Base-by-base conservation (phyloP, 441 rosid species). In the Codiaeum variegatum region DNA sequence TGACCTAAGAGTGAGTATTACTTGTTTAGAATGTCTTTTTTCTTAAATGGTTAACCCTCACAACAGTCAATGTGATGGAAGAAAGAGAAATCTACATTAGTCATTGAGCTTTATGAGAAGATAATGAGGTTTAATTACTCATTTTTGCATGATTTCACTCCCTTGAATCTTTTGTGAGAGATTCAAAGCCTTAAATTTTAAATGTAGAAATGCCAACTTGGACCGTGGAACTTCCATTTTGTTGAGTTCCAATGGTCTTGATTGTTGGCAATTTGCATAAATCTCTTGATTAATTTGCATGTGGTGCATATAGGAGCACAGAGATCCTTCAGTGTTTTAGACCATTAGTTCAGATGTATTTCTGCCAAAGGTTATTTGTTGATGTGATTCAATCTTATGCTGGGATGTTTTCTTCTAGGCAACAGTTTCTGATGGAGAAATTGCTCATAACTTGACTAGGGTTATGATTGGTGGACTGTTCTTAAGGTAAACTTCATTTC, bases 381-480 rank as follows among this genome's bases (percentile, higher is more conserved):
- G 54, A 38, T 12, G 46, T 64, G 40, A 65, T 71, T 73, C 54
- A 60, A 81, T 78, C 78, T 80, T 51, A 75, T 69, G 63, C 44
- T 71, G 52, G 36, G 67, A 29, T 73, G 40, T 77, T 62, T 70
- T 81, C 70, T 75, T 82, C 75, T 91, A 95, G 99, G 91, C 98
- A 65, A 90, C 94, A 86, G 92, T 91, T 83, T 87, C 95, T 36
- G 95, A 91, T 71, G 99, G 98, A 75, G 94, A 89, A 79, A 81
- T 55, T 73, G 88, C 92, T 65, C 89, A 82, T 70, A 85, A 87
- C 79, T 85, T 93, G 90, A 91, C 98, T 16, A 92, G 79, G 76
- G 83, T 93, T 76, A 73, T 82, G 85, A 74, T 95, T 67, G 89
- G 92, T 70, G 99, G 99, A 66, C 77, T 93, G 51, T 95, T 95